Conservation (phyloP, 352 stramenopile species). For the Aphanomyces stellatus region DNA sequence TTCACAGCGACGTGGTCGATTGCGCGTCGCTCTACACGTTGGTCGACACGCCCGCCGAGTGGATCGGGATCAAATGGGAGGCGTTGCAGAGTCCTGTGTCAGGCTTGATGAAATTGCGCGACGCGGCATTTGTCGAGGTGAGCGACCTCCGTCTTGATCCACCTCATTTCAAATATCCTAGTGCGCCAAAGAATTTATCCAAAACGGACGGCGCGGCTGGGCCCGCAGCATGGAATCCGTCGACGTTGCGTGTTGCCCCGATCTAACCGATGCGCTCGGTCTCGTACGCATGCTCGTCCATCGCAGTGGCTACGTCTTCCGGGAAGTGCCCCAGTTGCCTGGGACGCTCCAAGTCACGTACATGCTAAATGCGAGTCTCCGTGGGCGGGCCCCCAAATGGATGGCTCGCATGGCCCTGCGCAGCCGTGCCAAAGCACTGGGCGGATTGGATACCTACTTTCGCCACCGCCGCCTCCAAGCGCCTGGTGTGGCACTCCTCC, state of each 20-base stretch:
- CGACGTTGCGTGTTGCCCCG: slow-evolving; percentile 44
- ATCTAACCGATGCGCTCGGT: slow-evolving; percentile 30
- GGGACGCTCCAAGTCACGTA: slow-evolving; percentile 1
- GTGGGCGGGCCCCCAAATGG: background rate
- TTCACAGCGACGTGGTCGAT: slow-evolving; percentile 44
- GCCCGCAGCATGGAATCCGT: slow-evolving; percentile 48
- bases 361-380: background rate
- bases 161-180: too few species aligned
- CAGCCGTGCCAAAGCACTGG: background rate
- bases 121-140: slow-evolving; percentile 56
- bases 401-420: background rate
- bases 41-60: slow-evolving; percentile 10
- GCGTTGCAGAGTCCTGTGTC: slow-evolving; percentile 62
- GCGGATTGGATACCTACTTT: background rate
- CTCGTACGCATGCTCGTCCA: slow-evolving; percentile 70
- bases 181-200: too few species aligned
- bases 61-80: slow-evolving; percentile 73
- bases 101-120: slow-evolving; percentile 55
- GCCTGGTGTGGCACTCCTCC: background rate
- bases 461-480: background rate
- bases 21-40: slow-evolving; percentile 64
- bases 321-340: slow-evolving; percentile 26
- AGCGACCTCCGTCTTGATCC: too few species aligned
- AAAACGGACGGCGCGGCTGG: slow-evolving; percentile 39
- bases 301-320: slow-evolving; percentile 67